phyloP scores from a whole-genome alignment of 2,329 filamentous ascomycete genomes.

The Penicillium expansum region DNA sequence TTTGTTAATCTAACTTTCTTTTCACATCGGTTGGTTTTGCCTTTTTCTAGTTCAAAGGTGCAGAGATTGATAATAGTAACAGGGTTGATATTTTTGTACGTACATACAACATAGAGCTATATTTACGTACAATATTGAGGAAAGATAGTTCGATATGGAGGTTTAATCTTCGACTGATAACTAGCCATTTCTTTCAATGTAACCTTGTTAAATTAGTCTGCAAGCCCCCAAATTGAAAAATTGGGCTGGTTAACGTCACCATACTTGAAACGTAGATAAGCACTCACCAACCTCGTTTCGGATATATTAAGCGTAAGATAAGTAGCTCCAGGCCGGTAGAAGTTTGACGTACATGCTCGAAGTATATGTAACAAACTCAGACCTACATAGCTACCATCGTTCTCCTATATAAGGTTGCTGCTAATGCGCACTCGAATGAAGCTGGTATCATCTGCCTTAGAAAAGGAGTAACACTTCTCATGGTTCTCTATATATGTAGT shows the following conservation, averaged over 20 bases:
- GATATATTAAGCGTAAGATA: not conserved
- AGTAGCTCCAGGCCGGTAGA: not conserved
- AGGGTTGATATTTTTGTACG: not conserved
- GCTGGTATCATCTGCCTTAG: not conserved
- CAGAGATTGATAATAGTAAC: not conserved
- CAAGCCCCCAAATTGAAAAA: not conserved
- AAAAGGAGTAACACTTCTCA: not conserved
- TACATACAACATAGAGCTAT: not conserved
- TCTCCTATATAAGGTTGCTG: not conserved
- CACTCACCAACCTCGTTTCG: not conserved
- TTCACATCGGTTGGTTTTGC: fast-evolving
- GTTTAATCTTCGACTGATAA: not conserved
- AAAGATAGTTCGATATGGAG: too few species aligned
- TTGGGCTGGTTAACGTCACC: not conserved
- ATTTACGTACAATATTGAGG: not conserved
- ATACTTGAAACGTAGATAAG: not conserved
- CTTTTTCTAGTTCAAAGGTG: not conserved
- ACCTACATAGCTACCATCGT: not conserved
- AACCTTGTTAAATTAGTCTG: not conserved
- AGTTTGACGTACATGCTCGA: not conserved
- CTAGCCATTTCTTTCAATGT: not conserved
- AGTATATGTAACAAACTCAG: too few species aligned
- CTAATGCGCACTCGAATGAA: not conserved
- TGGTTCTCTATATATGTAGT: not conserved
- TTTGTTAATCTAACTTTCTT: not conserved